A percentile compares a stretch with the other conserved stretches of the same genome.
phyloP scores from a whole-genome alignment of 2,329 filamentous ascomycete genomes.

The Cadophora malorum region DNA sequence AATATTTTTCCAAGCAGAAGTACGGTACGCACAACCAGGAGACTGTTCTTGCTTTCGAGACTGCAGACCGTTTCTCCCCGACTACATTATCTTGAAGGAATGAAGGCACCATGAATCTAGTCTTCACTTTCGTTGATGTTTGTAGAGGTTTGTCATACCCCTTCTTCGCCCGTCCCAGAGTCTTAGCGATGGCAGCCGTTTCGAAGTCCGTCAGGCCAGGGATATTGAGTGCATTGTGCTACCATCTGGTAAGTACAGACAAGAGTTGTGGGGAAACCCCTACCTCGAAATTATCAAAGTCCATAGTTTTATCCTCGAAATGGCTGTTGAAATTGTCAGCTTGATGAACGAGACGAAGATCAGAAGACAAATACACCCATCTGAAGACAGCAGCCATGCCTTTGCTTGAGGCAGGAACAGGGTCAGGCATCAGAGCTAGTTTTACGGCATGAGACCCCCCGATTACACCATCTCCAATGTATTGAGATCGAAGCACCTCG shows the following conservation, averaged over 20 bases:
- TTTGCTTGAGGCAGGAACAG: neutral
- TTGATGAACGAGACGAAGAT: neutral
- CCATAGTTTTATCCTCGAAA: constrained; percentile 30
- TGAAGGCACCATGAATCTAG: constrained; percentile 31
- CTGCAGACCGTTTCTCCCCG: constrained; percentile 18
- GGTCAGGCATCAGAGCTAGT: constrained; percentile 8
- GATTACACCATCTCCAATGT: constrained; percentile 24
- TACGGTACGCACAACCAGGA: constrained; percentile 49
- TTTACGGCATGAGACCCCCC: constrained; percentile 23
- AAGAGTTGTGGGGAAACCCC: neutral
- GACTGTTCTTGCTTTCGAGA: constrained; percentile 27
- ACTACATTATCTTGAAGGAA: constrained; percentile 31
- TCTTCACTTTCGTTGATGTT: constrained; percentile 27
- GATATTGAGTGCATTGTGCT: constrained; percentile 23
- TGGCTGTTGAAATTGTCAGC: constrained; percentile 17
- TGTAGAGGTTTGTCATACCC: constrained; percentile 34
- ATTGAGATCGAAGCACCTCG: constrained; percentile 20
- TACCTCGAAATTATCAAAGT: constrained; percentile 28
- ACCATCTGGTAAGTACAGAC: neutral
- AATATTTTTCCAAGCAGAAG: constrained; percentile 53
- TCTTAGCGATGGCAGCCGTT: constrained; percentile 29
- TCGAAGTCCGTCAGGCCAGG: constrained; percentile 29
- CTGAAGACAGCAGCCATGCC: constrained; percentile 16
- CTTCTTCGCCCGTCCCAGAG: constrained; percentile 28
- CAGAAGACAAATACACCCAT: constrained; percentile 21